Percentiles rank a stretch among this genome's conserved stretches.
Evolutionary conservation across 2,329 filamentous ascomycete species (phyloP).

Genomic region (Hirsutella minnesotensis): DNA sequence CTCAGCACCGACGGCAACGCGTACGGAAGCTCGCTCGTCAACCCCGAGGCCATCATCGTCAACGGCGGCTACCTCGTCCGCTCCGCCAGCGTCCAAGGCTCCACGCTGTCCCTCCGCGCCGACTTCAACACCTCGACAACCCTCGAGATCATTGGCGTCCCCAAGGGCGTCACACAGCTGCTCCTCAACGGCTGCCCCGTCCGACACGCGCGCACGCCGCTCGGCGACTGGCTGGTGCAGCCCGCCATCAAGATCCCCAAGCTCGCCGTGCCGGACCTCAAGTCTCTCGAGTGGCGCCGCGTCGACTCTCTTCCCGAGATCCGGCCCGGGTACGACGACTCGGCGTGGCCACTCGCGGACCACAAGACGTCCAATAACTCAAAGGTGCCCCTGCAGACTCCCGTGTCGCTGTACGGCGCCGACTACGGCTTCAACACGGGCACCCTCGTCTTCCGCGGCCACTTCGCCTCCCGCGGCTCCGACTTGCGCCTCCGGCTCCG

Average conservation of each 20-base stretch:
- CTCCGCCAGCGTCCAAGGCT: slow-evolving; percentile 41
- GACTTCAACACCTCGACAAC: slow-evolving; percentile 61
- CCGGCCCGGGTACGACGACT: slow-evolving; percentile 52
- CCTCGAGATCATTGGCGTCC: slow-evolving; percentile 57
- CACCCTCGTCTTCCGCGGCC: slow-evolving; percentile 56
- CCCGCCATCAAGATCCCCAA: slow-evolving; percentile 41
- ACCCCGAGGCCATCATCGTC: slow-evolving; percentile 38
- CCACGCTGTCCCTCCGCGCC: slow-evolving; percentile 50
- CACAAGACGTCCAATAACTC: slow-evolving; percentile 50
- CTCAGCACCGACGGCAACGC: slow-evolving; percentile 25
- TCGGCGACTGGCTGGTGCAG: slow-evolving; percentile 35
- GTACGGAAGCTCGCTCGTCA: slow-evolving; percentile 23
- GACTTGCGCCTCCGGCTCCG: slow-evolving; percentile 45
- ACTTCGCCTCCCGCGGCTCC: slow-evolving; percentile 51
- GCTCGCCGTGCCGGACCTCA: slow-evolving; percentile 28
- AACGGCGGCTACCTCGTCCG: slow-evolving; percentile 55
- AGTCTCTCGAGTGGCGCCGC: slow-evolving; percentile 52
- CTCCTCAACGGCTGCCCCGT: slow-evolving; percentile 27
- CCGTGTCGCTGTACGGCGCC: slow-evolving; percentile 52
- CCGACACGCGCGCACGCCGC: slow-evolving; percentile 21
- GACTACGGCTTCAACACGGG: slow-evolving; percentile 69
- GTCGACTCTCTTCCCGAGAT: slow-evolving; percentile 63
- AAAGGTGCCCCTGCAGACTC: slow-evolving; percentile 42
- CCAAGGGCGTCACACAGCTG: slow-evolving; percentile 32
- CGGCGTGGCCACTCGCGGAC: slow-evolving; percentile 50